Percentiles rank a stretch among this genome's conserved stretches.
phyloP scores from a whole-genome alignment of 495 filamentous ascomycete species.

The Lasiosphaeris hirsuta region DNA sequence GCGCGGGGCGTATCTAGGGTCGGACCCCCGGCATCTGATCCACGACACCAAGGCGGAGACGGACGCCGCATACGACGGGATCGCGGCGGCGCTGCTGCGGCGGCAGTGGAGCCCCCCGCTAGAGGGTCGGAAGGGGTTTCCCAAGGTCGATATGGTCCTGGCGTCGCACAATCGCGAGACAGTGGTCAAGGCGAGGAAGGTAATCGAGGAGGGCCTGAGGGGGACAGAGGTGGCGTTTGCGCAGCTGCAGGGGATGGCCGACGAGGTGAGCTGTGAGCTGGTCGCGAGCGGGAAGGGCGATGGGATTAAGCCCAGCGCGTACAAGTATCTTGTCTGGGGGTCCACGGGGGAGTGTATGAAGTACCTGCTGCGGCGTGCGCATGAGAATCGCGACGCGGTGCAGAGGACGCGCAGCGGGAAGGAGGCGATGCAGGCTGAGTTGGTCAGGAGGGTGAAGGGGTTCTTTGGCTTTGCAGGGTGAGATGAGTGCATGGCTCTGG shows the following conservation, averaged over 20 bases:
- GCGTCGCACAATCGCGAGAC: constrained; percentile 92
- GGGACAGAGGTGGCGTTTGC: constrained; percentile 71
- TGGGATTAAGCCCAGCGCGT: constrained; percentile 53
- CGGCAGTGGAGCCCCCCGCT: constrained; percentile 49
- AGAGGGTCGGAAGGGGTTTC: constrained; percentile 47
- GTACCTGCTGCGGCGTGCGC: constrained; percentile 77
- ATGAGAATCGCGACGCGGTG: constrained; percentile 91
- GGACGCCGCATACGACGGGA: constrained; percentile 40
- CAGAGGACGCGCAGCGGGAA: constrained; percentile 70
- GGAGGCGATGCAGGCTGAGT: constrained; percentile 68
- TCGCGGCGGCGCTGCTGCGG: constrained; percentile 36
- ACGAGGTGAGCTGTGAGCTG: constrained; percentile 84
- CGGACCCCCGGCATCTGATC: constrained; percentile 74
- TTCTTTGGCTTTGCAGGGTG: constrained; percentile 38
- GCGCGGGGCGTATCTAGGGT: constrained; percentile 81
- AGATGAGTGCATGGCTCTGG: too few species aligned
- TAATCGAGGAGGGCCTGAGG: constrained; percentile 30
- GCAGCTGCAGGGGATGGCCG: constrained; percentile 95
- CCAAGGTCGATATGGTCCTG: constrained; percentile 67
- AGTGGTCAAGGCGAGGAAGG: constrained; percentile 62
- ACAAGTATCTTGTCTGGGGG: constrained; percentile 92
- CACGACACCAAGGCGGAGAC: constrained; percentile 82
- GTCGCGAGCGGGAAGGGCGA: constrained; percentile 40
- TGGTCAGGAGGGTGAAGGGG: constrained; percentile 57
- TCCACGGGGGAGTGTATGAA: constrained; percentile 90